Evolutionary conservation across 1,139 yeast genomes (phyloP).

Genomic region (Scheffersomyces illinoinensis): DNA sequence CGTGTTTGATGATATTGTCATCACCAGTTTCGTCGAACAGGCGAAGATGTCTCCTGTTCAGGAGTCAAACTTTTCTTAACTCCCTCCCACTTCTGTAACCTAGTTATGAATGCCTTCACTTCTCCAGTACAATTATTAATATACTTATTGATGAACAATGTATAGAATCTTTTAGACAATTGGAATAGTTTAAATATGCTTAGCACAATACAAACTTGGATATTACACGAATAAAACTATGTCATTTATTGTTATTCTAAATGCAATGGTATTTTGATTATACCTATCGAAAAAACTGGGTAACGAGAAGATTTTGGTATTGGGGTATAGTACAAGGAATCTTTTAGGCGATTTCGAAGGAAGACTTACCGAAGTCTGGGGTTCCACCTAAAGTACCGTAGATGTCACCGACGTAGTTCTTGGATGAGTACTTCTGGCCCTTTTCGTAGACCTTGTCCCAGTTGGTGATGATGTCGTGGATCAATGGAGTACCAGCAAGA

Average conservation of each 20-base stretch:
- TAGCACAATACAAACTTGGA: neutral
- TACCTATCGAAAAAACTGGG: neutral
- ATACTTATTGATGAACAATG: neutral
- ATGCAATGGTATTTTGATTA: neutral
- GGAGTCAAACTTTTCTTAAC: neutral
- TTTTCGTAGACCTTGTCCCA: constrained; percentile 50
- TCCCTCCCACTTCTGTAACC: neutral
- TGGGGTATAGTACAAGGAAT: constrained; percentile 11
- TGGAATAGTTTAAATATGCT: neutral
- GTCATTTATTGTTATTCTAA: neutral
- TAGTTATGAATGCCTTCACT: neutral
- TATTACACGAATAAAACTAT: neutral
- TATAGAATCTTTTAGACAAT: neutral
- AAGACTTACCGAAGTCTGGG: constrained; percentile 15
- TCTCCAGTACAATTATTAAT: neutral
- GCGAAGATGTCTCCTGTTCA: neutral
- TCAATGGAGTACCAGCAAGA: constrained; percentile 55
- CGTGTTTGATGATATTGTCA: constrained; percentile 30
- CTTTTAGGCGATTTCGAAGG: constrained; percentile 9
- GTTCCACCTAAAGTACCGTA: constrained; percentile 49
- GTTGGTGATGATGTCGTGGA: constrained; percentile 52
- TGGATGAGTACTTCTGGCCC: constrained; percentile 40
- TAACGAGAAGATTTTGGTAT: neutral
- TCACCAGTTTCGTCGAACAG: constrained; percentile 3
- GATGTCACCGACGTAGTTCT: constrained; percentile 62